Conservation (phyloP, 495 filamentous ascomycete genomes). For the Extremus antarcticus region DNA sequence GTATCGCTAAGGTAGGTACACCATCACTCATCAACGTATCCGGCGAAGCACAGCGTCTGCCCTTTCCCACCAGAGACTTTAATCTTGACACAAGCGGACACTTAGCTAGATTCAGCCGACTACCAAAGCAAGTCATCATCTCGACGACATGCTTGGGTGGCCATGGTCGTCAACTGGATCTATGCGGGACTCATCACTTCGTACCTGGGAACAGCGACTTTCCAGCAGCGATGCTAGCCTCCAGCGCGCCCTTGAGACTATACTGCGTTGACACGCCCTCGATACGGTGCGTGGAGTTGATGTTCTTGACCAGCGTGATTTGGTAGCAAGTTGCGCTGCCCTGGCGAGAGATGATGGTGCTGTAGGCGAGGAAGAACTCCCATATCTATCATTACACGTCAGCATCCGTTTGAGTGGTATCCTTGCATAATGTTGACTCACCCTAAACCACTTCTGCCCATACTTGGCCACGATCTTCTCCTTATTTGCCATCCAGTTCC, state of each 20-base stretch:
- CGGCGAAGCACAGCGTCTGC: too few species aligned
- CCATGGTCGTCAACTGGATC: too few species aligned
- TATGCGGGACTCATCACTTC: too few species aligned
- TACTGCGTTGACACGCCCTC: conserved; percentile 74
- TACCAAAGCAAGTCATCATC: too few species aligned
- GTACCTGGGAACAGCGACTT: conserved; percentile 7
- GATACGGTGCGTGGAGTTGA: conserved; percentile 90
- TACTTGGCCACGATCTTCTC: conserved; percentile 96
- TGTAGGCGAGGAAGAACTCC: conserved; percentile 94
- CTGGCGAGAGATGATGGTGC: conserved; percentile 88
- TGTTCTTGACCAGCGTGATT: conserved; percentile 91
- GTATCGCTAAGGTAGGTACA: too few species aligned
- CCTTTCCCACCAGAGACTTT: too few species aligned
- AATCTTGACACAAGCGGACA: too few species aligned
- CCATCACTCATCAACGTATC: too few species aligned
- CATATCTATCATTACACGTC: conserved; percentile 69
- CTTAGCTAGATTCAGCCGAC: too few species aligned
- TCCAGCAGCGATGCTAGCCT: conserved; percentile 14
- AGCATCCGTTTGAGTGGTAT: neutral
- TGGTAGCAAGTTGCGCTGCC: conserved; percentile 92
- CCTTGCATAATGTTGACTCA: conserved; percentile 38
- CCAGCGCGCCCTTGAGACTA: conserved; percentile 60
- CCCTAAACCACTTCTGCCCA: conserved; percentile 89
- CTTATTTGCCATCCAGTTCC: conserved; percentile 94
- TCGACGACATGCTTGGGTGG: too few species aligned